Evolutionary conservation across 2,329 filamentous ascomycete genomes (phyloP), one percentile per base, ranked within the genome.

Genomic region (Clonostachys byssicola): DNA sequence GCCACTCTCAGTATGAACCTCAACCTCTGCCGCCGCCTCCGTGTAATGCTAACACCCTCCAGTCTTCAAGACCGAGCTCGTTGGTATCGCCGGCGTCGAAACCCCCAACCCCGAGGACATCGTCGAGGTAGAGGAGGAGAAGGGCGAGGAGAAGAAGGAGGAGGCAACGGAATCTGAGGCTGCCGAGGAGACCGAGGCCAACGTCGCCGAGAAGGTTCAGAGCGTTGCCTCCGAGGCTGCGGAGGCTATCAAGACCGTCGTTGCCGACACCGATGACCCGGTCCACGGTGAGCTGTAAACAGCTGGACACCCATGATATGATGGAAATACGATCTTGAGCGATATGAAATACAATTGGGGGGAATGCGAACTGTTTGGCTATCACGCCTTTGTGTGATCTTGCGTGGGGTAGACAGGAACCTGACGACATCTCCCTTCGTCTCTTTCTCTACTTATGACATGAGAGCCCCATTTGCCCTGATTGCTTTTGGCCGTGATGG

Each of bases 31-130:
- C n/a, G 36, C 14, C 7, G 20, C 18, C 46, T 42, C 7, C 16
- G 18, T 40, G 34, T n/a, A 17, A 17, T 39, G 17, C 47, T 42
- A 17, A 5, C 40, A 45, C 40, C 42, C 12, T 45, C 42, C 58
- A 87, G 83, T 97, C 46, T 96, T 97, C 63, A 89, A 95, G 74
- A 96, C 92, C 42, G 90, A 96, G 71, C 74, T 97, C 55, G 75
- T 96, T 59, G 85, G 80, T 47, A 96, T 97, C 61, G 75, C 84
- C 14, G 91, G 91, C 33, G 88, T 92, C 30, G 63, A 68, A 47
- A 55, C 52, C 45, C 49, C 65, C 12, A 61, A 59, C 16, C 62
- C 67, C 43, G 68, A 67, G 48, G 44, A 52, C 34, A 50, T 30
- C 23, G 6, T 30, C 23, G 23, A 30, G 23, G 23, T 30, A 30